A percentile compares a stretch with the other conserved stretches of the same genome.
Conservation (phyloP, 441 rosid genomes). For the Mallotus repandus region DNA sequence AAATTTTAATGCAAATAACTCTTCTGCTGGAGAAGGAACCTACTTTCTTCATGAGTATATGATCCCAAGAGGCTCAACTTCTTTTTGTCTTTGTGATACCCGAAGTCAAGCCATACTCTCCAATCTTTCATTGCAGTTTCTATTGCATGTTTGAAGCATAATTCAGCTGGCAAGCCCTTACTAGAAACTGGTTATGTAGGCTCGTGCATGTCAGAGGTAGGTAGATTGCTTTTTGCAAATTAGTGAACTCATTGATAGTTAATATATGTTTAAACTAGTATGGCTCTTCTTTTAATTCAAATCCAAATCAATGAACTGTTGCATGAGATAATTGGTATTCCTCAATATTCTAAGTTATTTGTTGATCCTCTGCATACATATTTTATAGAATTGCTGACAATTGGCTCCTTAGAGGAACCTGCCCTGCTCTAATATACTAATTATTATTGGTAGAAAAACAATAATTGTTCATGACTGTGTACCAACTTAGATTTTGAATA, state of each 20-base stretch:
- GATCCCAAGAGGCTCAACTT: conserved; percentile 62
- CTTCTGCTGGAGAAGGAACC: conserved; percentile 53
- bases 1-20: conserved; percentile 40
- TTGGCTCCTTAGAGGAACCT: too few relatives aligned
- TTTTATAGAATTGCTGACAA: too few relatives aligned
- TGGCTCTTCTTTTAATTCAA: conserved; percentile 10
- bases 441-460: too few relatives aligned
- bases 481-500: too few relatives aligned
- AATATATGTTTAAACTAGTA: neutral
- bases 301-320: too few relatives aligned
- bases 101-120: conserved; percentile 41
- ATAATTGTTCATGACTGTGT: too few relatives aligned
- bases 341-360: too few relatives aligned
- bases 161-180: conserved; percentile 32
- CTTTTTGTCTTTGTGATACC: conserved; percentile 70
- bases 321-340: too few relatives aligned
- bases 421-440: too few relatives aligned
- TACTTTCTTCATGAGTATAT: conserved; percentile 67
- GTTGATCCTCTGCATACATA: too few relatives aligned
- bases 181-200: conserved; percentile 33
- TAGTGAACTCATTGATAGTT: conserved; percentile 9
- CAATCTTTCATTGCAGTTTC: conserved; percentile 25
- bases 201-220: conserved; percentile 48
- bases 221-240: conserved; percentile 27
- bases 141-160: conserved; percentile 30